Percentiles rank a stretch among this genome's conserved stretches.
phyloP scores from a whole-genome alignment of 331 rosid species.

The Rhamnella rubrinervis region DNA sequence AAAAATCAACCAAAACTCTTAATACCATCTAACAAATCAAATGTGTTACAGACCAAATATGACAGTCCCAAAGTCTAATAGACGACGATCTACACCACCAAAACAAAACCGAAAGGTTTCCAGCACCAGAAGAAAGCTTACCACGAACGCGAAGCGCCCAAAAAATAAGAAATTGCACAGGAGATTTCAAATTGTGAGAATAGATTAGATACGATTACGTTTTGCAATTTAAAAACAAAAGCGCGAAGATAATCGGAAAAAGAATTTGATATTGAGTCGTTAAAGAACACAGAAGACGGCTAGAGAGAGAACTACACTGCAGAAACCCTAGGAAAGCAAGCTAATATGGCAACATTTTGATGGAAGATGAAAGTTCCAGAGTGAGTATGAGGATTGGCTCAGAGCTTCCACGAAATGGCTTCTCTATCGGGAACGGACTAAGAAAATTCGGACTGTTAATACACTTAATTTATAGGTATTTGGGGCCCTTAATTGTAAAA shows the following conservation, averaged over 20 bases:
- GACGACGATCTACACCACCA: neutral
- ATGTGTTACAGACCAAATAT: neutral
- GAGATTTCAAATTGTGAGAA: neutral
- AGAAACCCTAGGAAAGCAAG: constrained; percentile 29
- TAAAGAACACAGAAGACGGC: neutral
- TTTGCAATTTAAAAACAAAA: neutral
- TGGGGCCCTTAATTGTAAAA: neutral
- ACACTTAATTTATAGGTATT: constrained; percentile 34
- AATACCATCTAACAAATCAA: constrained; percentile 4
- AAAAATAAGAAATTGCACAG: neutral
- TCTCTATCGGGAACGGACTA: neutral
- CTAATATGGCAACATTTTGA: constrained; percentile 4
- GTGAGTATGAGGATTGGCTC: constrained; percentile 18
- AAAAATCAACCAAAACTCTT: constrained; percentile 7
- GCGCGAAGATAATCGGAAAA: neutral
- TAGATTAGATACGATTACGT: constrained; percentile 6
- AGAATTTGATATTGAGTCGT: neutral
- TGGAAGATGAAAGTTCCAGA: constrained; percentile 31
- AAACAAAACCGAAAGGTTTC: constrained; percentile 2
- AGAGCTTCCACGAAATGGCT: constrained; percentile 27
- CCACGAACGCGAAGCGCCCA: neutral
- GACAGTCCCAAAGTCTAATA: neutral
- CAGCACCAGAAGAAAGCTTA: neutral
- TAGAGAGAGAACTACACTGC: neutral
- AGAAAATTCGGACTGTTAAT: no score